Percentiles rank a stretch among this genome's conserved stretches.
Evolutionary conservation across 345 rosid genomes (phyloP).

Genomic region (Trapa incisa): DNA sequence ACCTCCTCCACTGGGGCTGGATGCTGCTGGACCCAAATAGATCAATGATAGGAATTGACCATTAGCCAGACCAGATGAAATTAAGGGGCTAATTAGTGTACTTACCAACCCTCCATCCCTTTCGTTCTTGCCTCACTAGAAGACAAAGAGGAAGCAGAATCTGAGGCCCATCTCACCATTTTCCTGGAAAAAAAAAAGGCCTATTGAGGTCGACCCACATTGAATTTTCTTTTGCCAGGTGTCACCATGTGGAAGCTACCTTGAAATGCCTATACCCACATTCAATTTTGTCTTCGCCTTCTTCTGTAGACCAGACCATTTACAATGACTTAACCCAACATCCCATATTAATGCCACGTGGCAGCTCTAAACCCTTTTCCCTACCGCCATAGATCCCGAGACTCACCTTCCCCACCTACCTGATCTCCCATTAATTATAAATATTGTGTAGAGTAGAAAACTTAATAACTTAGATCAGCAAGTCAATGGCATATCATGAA

Average conservation of each 20-base stretch:
- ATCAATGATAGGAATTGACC: not conserved
- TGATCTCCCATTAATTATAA: too few species aligned
- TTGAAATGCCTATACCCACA: not conserved
- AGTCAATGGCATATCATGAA: not conserved
- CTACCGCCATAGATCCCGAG: not conserved
- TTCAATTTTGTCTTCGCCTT: too few species aligned
- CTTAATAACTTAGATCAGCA: not conserved
- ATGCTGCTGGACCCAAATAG: not conserved
- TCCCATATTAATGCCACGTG: not conserved
- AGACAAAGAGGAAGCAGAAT: not conserved
- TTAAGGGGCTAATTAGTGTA: too few species aligned
- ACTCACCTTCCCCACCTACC: too few species aligned
- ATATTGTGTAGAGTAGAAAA: too few species aligned
- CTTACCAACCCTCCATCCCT: too few species aligned
- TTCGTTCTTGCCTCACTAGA: constrained; percentile 1
- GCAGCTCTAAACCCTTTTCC: not conserved
- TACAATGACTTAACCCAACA: too few species aligned
- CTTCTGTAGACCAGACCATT: too few species aligned
- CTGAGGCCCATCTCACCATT: not conserved
- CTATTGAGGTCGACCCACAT: constrained; percentile 3
- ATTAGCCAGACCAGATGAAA: too few species aligned
- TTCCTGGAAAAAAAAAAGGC: constrained; percentile 1
- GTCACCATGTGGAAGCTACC: not conserved
- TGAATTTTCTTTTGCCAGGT: not conserved
- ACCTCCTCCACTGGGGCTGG: too few species aligned